phyloP scores from a whole-genome alignment of 805 yeast genomes.

The Yamadazyma tumulicola region DNA sequence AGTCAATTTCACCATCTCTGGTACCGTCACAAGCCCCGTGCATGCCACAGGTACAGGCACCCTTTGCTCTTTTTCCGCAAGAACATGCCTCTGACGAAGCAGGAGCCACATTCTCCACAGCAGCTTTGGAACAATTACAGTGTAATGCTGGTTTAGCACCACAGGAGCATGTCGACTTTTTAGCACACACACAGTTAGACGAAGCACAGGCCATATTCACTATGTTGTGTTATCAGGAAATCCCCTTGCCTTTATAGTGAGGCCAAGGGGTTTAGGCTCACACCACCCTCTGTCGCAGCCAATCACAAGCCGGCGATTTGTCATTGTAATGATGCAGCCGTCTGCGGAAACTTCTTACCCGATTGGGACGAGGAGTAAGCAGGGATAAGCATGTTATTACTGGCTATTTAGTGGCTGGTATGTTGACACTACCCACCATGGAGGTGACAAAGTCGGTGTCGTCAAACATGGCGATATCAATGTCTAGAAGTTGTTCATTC shows the following conservation, averaged over 20 bases:
- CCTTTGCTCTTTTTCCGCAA: constrained; percentile 55
- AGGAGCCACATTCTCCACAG: constrained; percentile 48
- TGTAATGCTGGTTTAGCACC: constrained; percentile 57
- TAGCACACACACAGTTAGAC: constrained; percentile 54
- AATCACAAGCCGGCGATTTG: constrained; percentile 13
- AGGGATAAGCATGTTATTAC: background rate
- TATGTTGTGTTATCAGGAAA: too few species aligned
- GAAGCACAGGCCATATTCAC: constrained; percentile 32
- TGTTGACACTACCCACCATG: constrained; percentile 8
- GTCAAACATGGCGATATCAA: constrained; percentile 3
- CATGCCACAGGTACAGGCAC: constrained; percentile 55
- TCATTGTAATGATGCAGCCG: constrained; percentile 7
- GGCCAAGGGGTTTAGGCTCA: too few species aligned
- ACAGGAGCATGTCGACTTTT: constrained; percentile 62
- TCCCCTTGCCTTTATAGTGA: too few species aligned
- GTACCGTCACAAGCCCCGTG: constrained; percentile 32
- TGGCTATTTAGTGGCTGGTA: background rate
- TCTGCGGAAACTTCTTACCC: constrained; percentile 2
- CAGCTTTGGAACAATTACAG: constrained; percentile 52
- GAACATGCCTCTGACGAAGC: constrained; percentile 46
- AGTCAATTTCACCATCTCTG: constrained; percentile 59
- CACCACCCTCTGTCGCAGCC: too few species aligned
- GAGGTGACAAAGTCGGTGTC: constrained; percentile 5
- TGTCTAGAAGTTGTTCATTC: background rate
- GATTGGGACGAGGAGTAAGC: too few species aligned